These are phyloP conservation scores for Saksenaea vasiformis DNA, from an alignment of 371 early-diverging fungal species.

Conservation along the genomic window DNA sequence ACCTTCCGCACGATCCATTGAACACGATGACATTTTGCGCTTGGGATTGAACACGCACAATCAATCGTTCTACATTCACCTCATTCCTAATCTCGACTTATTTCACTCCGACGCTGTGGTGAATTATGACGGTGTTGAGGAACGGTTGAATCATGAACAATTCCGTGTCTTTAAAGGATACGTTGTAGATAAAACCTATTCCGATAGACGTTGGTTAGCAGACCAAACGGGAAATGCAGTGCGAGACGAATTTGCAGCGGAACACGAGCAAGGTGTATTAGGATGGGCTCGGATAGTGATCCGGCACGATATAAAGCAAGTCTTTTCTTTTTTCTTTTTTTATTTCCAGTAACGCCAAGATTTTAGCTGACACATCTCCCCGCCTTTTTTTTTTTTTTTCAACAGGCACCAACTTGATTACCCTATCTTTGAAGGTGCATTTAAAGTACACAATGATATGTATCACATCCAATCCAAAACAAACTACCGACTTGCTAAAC, in stretches of 20 bases:
- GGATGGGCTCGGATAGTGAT: conserved; percentile 77
- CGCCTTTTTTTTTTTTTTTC: neutral
- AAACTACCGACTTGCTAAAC: conserved; percentile 60
- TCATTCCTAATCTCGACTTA: conserved; percentile 75
- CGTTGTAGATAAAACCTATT: conserved; percentile 29
- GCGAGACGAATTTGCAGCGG: conserved; percentile 29
- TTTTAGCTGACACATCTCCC: too few species aligned
- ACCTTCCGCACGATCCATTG: conserved; percentile 30
- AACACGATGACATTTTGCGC: conserved; percentile 65
- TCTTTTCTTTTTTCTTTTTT: neutral
- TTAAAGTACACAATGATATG: conserved; percentile 57
- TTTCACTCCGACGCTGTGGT: conserved; percentile 72
- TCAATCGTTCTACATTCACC: conserved; percentile 69
- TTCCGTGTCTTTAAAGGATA: conserved; percentile 45
- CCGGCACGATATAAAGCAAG: conserved; percentile 52
- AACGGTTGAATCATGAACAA: conserved; percentile 26
- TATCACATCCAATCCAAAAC: conserved; percentile 64
- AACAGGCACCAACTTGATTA: conserved; percentile 34
- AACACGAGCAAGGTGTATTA: conserved; percentile 40
- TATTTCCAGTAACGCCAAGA: neutral
- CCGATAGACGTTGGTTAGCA: conserved; percentile 37
- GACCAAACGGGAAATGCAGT: conserved; percentile 31
- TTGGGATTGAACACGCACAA: conserved; percentile 70
- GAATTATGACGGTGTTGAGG: conserved; percentile 24
- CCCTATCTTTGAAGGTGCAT: conserved; percentile 69